Evolutionary conservation across 2,329 filamentous ascomycete genomes (phyloP), one percentile per base, ranked within the genome.

Genomic region (Calonectria ilicicola): DNA sequence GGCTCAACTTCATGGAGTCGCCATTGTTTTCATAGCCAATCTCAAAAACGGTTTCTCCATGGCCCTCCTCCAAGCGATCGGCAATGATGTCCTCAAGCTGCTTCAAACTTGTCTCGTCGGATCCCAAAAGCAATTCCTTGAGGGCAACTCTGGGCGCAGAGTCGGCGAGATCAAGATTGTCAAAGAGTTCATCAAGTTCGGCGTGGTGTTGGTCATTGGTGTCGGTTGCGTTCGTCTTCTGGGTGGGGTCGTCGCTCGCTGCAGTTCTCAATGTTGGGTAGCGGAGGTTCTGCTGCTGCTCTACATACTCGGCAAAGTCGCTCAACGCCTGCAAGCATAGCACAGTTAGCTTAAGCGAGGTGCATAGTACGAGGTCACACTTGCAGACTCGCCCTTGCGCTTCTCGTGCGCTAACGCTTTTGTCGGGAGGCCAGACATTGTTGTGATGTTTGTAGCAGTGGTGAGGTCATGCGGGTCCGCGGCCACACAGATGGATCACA

Each of bases 241-340:
- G 79, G 12, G 82, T 76, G 15, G 82, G 80, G 19, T 77, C 75
- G 80, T 69, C 65, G 21, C 53, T 26, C n/a, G 70, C 69, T 47
- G 81, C 69, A 40, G 81, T 77, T 67, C 82, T 84, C 42, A 86
- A 80, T 51, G 81, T 82, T 2, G 90, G 90, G 78, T 91, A 92
- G 69, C 94, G 92, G 63, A 93, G 85, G 17, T 92, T 92, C 84
- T 98, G 97, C 83, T 98, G 96, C 83, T 95, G 94, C 84, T 98
- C 95, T 76, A 98, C 97, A 81, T 98, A 98, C 81, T 99, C 97
- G 83, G 96, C 95, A 83, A 99, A 99, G 80, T 98, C 97, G 86
- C 94, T 97, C 69, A 99, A 89, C 15, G 96, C 96, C 89, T 90
- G 63, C 0, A 77, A 44, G 42, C 32, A 32, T 35, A 12, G 42